Conservation (phyloP, 1,284 basidiomycete genomes). For the Sanghuangporus weigelae region DNA sequence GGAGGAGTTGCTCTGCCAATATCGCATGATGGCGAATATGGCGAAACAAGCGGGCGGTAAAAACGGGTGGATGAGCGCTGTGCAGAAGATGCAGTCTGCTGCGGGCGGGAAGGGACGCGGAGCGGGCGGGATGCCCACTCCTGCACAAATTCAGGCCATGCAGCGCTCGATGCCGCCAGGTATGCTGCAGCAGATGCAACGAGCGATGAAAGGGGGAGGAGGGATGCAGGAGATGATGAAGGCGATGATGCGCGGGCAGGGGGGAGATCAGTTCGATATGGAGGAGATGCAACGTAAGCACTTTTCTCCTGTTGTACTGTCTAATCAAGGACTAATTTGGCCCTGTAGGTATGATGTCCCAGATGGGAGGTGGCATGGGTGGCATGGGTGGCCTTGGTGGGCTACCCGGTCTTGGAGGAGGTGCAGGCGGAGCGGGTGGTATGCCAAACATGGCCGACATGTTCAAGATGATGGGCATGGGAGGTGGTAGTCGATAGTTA, state of each 20-base stretch:
- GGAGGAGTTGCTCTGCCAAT: constrained; percentile 93
- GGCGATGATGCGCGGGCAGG: constrained; percentile 89
- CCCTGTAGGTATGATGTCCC: constrained; percentile 71
- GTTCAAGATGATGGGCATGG: constrained; percentile 86
- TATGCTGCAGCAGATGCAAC: constrained; percentile 80
- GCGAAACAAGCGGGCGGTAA: constrained; percentile 96
- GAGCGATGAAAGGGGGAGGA: constrained; percentile 75
- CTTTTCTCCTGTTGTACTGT: constrained; percentile 3
- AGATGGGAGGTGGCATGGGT: constrained; percentile 68
- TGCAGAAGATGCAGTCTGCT: constrained; percentile 87
- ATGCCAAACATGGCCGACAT: constrained; percentile 69
- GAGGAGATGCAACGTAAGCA: constrained; percentile 79
- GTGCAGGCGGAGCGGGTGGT: constrained; percentile 30
- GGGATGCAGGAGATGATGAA: constrained; percentile 97
- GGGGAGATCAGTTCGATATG: constrained; percentile 77
- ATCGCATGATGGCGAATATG: constrained; percentile 97
- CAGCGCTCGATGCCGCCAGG: constrained; percentile 88
- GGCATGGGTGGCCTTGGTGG: constrained; percentile 56
- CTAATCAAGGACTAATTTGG: constrained; percentile 13
- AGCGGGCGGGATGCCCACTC: constrained; percentile 81
- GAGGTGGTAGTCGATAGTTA: constrained; percentile 32
- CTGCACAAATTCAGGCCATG: constrained; percentile 90
- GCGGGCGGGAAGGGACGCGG: constrained; percentile 83
- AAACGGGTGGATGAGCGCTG: constrained; percentile 85
- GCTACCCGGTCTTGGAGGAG: constrained; percentile 41